Conservation (phyloP, 2,329 filamentous ascomycete genomes). For the Dactylellina parvicollis region DNA sequence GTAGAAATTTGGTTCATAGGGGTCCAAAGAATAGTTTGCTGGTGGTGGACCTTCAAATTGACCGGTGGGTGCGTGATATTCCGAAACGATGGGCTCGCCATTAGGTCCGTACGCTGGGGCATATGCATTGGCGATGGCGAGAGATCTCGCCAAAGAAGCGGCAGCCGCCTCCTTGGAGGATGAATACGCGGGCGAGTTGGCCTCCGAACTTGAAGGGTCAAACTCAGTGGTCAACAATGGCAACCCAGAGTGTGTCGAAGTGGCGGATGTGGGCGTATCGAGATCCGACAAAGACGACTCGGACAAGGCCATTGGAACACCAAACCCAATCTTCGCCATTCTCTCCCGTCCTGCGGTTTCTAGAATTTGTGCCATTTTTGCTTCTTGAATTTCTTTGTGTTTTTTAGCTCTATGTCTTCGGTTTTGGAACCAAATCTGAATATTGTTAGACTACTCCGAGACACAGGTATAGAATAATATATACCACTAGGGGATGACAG, state of each 20-base stretch:
- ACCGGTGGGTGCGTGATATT: conserved; percentile 34
- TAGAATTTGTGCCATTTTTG: conserved; percentile 50
- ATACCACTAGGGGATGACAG: background rate
- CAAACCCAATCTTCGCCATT: conserved; percentile 49
- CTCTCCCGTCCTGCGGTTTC: conserved; percentile 48
- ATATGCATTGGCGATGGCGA: conserved; percentile 54
- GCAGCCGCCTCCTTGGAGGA: conserved; percentile 57
- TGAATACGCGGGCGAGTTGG: conserved; percentile 53
- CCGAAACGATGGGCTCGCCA: conserved; percentile 50
- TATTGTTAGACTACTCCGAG: background rate
- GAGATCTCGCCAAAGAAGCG: conserved; percentile 57
- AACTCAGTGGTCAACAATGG: conserved; percentile 51
- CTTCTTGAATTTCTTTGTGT: conserved; percentile 50
- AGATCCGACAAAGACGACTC: conserved; percentile 40
- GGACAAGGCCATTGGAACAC: conserved; percentile 23
- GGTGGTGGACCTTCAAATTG: conserved; percentile 51
- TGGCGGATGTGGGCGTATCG: conserved; percentile 45
- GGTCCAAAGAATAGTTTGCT: conserved; percentile 36
- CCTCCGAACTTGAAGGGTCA: conserved; percentile 30
- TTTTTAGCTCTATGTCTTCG: conserved; percentile 50
- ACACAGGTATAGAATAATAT: background rate
- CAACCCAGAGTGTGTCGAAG: conserved; percentile 28
- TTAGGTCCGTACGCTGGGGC: conserved; percentile 51
- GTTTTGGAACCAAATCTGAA: conserved; percentile 54
- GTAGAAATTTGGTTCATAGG: conserved; percentile 55